Evolutionary conservation across 768 basidiomycete species (phyloP), one percentile per base, ranked within the genome.

Genomic region (Boletus huronensis): DNA sequence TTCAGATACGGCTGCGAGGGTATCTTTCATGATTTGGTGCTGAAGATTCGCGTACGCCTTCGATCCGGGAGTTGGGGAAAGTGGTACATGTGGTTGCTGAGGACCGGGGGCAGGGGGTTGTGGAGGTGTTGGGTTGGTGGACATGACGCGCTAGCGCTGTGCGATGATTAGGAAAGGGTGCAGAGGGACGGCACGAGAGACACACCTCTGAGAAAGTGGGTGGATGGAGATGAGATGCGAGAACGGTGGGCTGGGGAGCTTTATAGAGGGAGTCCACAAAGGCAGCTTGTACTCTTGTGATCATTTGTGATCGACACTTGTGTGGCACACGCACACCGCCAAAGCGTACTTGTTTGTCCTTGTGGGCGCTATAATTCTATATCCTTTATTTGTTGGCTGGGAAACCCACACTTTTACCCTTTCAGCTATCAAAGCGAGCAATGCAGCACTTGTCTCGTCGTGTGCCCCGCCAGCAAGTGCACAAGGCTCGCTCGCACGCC

Each of bases 321-420:
- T 67, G 59, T 67, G 61, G 56, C 59, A 52, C 50, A 46, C 44
- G 21, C 44, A 54, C 60, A 45, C 53, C 34, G 73, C 70, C 57
- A 72, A 65, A 71, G 68, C 66, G 62, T 67, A 49, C 52, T 76
- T 76, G 76, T 77, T 76, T 76, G 76, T 73, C 71, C 74, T 71
- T 76, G 75, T 76, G 74, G 76, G 74, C 62, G 73, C 72, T 50
- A 36, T 36, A 59, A 64, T 53, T 54, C 54, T 21, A 53, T 52
- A 50, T 55, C 55, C 54, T 65, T 70, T 66, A 58, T 72, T 74
- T 62, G 66, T 66, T 52, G 60, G 60, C 62, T 65, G 61, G 55
- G 58, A 66, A 70, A 62, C 56, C 44, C 21, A 52, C 49, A 36
- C 52, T 1, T 19, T 38, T 35, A 23, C 23, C 31, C 41, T 44